phyloP scores from a whole-genome alignment of 768 basidiomycete species.

The Thelephora aurantiotincta region DNA sequence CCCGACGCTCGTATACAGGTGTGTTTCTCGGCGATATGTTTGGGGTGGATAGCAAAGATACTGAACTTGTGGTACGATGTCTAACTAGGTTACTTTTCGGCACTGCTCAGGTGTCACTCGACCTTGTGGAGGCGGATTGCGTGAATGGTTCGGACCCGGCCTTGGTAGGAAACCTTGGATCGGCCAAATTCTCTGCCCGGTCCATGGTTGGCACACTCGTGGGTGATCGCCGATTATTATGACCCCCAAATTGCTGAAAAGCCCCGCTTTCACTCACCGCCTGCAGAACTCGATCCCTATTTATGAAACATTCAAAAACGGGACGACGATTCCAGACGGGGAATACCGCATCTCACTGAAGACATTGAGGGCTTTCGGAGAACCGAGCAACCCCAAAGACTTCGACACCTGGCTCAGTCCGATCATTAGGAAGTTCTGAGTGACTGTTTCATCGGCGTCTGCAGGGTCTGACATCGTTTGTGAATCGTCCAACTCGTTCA shows the following conservation, averaged over 20 bases:
- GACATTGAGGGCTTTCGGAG: conserved; percentile 30
- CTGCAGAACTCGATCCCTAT: neutral
- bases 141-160: conserved; percentile 9
- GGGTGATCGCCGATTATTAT: too few relatives aligned
- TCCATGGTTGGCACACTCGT: neutral
- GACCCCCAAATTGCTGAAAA: too few relatives aligned
- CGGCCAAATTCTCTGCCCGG: neutral
- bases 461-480: too few relatives aligned
- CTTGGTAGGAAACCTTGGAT: conserved; percentile 16
- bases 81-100: too few relatives aligned
- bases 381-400: conserved; percentile 23
- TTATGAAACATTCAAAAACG: conserved; percentile 20
- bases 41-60: too few relatives aligned
- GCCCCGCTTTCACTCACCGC: too few relatives aligned
- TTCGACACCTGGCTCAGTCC: conserved; percentile 29
- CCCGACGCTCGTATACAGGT: conserved; percentile 17
- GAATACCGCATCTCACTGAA: conserved; percentile 27
- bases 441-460: neutral
- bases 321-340: conserved; percentile 27
- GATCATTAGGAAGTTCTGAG: conserved; percentile 9
- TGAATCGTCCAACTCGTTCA: too few relatives aligned
- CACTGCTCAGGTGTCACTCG: too few relatives aligned
- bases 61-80: too few relatives aligned
- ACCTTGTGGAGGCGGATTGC: too few relatives aligned
- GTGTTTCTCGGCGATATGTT: too few relatives aligned